Evolutionary conservation across 441 rosid genomes (phyloP).

Genomic region (Brassica balearica): DNA sequence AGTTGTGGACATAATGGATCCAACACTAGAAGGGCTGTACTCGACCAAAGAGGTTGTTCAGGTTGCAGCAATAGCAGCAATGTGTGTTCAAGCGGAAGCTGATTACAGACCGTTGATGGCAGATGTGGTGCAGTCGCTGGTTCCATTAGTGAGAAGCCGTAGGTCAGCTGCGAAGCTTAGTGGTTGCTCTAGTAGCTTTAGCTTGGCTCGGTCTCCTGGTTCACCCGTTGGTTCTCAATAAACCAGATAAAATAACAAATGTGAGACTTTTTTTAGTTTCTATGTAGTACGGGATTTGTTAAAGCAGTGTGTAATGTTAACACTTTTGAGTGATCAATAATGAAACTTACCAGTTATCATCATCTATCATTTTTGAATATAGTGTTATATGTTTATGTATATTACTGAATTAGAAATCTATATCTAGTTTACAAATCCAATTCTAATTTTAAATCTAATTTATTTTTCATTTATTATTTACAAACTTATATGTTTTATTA

Average conservation of each 20-base stretch:
- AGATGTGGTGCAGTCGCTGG: slow-evolving; percentile 89
- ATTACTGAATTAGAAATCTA: no score
- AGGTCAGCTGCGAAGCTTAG: slow-evolving; percentile 59
- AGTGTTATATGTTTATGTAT: no score
- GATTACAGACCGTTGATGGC: slow-evolving; percentile 97
- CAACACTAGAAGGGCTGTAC: slow-evolving; percentile 81
- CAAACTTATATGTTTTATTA: no score
- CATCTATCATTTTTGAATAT: no score
- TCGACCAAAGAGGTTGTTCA: slow-evolving; percentile 87
- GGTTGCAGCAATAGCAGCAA: slow-evolving; percentile 97
- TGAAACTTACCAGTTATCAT: not conserved
- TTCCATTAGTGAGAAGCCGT: slow-evolving; percentile 76
- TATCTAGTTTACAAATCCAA: no score
- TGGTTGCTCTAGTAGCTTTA: slow-evolving; percentile 57
- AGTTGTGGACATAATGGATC: slow-evolving; percentile 88
- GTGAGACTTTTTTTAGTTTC: not conserved
- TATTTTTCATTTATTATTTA: no score
- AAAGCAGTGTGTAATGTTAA: slow-evolving; percentile 26
- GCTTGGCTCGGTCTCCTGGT: slow-evolving; percentile 53
- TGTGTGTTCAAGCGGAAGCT: slow-evolving; percentile 96
- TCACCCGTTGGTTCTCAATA: slow-evolving; percentile 44
- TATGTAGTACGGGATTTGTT: not conserved
- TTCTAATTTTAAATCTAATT: no score
- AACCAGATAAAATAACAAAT: slow-evolving; percentile 5
- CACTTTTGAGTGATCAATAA: slow-evolving; percentile 24